Percentiles rank a stretch among this genome's conserved stretches.
Evolutionary conservation across 208 protist species (phyloP).

Genomic region (Hexamita inflata): DNA sequence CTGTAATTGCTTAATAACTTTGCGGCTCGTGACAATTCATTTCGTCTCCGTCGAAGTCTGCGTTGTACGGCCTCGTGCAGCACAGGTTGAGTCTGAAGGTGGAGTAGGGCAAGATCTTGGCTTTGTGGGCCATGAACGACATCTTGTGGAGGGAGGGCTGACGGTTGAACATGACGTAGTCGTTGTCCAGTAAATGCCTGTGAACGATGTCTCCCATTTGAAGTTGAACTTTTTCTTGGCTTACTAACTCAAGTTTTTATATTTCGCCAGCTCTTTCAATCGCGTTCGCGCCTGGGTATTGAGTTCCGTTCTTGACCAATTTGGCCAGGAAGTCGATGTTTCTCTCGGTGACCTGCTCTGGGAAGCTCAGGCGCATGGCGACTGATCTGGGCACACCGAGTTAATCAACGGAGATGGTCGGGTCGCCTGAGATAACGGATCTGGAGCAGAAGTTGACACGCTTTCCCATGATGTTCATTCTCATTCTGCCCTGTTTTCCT

Average conservation of each 20-base stretch:
- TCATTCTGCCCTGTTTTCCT: conserved; percentile 91
- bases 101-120: conserved; percentile 76
- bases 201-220: conserved; percentile 64
- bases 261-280: conserved; percentile 40
- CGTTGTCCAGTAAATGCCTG: conserved; percentile 86
- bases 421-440: conserved; percentile 88
- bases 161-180: conserved; percentile 97
- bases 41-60: conserved; percentile 99
- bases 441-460: conserved; percentile 95
- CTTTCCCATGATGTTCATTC: conserved; percentile 98
- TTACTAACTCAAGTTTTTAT: background rate
- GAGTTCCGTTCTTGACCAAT: conserved; percentile 72
- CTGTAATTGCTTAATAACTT: conserved; percentile 73
- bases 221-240: background rate
- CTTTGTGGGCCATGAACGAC: conserved; percentile 97
- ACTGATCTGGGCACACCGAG: conserved; percentile 95
- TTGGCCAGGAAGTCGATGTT: conserved; percentile 78
- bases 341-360: conserved; percentile 86
- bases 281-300: conserved; percentile 87
- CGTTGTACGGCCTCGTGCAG: conserved; percentile 85
- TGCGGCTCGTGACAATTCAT: conserved; percentile 99
- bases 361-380: conserved; percentile 90
- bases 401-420: conserved; percentile 48
- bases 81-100: conserved; percentile 96
- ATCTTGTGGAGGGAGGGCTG: conserved; percentile 99